Evolutionary conservation across 2,329 filamentous ascomycete species (phyloP).

Genomic region (Apiospora aurea): DNA sequence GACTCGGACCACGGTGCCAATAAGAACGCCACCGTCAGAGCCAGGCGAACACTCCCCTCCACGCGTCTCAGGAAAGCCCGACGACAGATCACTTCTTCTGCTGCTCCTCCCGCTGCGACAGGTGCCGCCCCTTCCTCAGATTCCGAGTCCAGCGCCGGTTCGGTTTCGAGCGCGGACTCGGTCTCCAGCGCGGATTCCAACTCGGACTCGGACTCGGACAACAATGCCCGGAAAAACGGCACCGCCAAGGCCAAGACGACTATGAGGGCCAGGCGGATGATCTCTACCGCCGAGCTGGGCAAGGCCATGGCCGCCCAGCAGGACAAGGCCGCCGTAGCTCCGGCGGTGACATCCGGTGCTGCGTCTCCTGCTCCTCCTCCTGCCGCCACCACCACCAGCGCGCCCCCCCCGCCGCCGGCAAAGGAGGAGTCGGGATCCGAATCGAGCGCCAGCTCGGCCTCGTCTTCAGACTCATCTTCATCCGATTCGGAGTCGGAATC

Average conservation of each 20-base stretch:
- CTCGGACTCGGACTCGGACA: neutral
- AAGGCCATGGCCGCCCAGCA: neutral
- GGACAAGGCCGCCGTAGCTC: neutral
- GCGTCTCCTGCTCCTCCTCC: too few species aligned
- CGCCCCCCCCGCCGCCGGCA: too few species aligned
- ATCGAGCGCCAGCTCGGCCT: neutral
- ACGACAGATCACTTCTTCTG: neutral
- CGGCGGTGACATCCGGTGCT: neutral
- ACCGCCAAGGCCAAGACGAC: neutral
- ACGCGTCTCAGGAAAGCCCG: neutral
- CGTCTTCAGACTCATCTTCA: neutral
- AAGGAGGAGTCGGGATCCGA: neutral
- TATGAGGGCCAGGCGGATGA: neutral
- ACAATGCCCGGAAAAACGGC: neutral
- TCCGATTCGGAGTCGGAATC: neutral
- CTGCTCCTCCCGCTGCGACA: neutral
- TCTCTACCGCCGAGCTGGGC: conserved; percentile 2
- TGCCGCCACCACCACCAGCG: neutral
- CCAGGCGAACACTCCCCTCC: neutral
- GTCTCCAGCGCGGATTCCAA: neutral
- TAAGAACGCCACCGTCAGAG: neutral
- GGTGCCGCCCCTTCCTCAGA: neutral
- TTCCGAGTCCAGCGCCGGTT: neutral
- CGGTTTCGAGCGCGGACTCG: neutral
- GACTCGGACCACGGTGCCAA: neutral